These are phyloP conservation scores for Raphanus raphanistrum DNA, from an alignment of 345 rosid genomes.

Conservation along the genomic window DNA sequence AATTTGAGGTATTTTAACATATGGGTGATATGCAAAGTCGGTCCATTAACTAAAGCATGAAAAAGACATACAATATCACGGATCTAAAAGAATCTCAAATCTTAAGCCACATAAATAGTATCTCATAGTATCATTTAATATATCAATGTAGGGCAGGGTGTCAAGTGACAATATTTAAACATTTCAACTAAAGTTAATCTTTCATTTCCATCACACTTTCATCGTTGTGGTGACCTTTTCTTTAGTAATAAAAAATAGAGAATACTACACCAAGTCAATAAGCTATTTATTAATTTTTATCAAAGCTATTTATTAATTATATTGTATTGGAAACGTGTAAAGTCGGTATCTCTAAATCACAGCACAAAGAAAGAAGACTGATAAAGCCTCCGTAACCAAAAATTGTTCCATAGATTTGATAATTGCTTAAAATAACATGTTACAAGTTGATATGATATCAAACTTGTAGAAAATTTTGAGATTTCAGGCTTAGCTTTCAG, in stretches of 20 bases:
- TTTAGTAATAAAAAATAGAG: too few relatives aligned
- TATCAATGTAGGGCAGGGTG: conserved; percentile 37
- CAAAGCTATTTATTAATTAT: too few relatives aligned
- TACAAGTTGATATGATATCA: neutral
- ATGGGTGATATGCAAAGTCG: conserved; percentile 39
- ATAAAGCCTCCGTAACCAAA: neutral
- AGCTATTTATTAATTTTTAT: too few relatives aligned
- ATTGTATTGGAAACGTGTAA: neutral
- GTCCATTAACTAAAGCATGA: conserved; percentile 40
- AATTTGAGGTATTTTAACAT: neutral
- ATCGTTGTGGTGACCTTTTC: conserved; percentile 16
- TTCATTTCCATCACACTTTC: conserved; percentile 35
- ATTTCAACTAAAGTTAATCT: conserved; percentile 28
- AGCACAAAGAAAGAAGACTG: neutral
- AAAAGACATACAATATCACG: conserved; percentile 14
- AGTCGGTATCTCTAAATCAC: neutral
- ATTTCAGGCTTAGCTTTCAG: neutral
- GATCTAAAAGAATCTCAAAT: conserved; percentile 15
- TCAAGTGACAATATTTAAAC: conserved; percentile 18
- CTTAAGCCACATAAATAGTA: conserved; percentile 32
- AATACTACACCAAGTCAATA: too few relatives aligned
- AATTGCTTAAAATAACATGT: neutral
- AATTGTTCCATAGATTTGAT: neutral
- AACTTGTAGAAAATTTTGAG: neutral
- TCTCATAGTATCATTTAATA: conserved; percentile 14